Percentiles rank a stretch among this genome's conserved stretches.
Evolutionary conservation across 306 rosid species (phyloP).

Genomic region (Alnus glutinosa): DNA sequence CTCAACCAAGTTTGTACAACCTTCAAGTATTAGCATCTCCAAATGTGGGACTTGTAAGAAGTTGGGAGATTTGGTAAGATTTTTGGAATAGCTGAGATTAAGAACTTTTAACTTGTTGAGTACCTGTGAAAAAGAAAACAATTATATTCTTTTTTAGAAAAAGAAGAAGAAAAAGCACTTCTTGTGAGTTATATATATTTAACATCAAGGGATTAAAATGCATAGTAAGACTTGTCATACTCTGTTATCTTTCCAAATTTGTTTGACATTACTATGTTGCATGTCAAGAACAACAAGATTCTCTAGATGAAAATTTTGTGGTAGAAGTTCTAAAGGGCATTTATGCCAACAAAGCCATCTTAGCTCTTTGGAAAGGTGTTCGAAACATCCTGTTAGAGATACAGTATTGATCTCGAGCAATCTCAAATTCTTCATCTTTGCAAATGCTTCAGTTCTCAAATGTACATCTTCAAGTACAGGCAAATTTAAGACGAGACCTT

Average conservation of each 20-base stretch:
- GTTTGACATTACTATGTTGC: background rate
- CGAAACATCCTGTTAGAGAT: background rate
- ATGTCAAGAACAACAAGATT: background rate
- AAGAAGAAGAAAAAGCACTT: background rate
- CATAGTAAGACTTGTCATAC: background rate
- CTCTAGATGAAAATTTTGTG: background rate
- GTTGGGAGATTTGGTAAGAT: background rate
- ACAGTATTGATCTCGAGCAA: background rate
- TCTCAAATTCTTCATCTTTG: background rate
- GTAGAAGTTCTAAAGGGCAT: background rate
- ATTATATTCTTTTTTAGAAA: too few species aligned
- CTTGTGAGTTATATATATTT: background rate
- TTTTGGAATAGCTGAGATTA: background rate
- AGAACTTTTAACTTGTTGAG: background rate
- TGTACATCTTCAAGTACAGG: background rate
- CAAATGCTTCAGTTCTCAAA: background rate
- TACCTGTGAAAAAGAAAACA: background rate
- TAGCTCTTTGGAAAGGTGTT: background rate
- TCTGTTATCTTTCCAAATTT: background rate
- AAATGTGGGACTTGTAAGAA: background rate
- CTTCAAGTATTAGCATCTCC: background rate
- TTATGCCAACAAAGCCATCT: background rate
- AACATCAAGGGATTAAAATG: background rate
- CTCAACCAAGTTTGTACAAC: background rate
- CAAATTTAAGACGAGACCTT: background rate